Base-by-base conservation (phyloP, 495 filamentous ascomycete genomes). In the Cercophora samala region DNA sequence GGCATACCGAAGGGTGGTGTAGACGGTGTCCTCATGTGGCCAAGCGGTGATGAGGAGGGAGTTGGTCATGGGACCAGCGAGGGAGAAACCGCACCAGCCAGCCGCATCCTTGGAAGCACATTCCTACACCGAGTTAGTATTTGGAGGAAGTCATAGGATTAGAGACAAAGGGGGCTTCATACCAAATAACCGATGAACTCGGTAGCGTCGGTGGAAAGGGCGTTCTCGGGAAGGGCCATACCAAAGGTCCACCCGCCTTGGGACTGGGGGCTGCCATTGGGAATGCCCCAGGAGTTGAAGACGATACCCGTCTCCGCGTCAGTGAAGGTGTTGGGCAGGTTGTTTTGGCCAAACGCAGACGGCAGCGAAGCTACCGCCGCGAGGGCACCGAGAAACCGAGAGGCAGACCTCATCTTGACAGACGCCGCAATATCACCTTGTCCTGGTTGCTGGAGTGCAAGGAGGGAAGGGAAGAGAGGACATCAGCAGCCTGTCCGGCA, bases 161-260 rank as follows among this genome's bases (percentile, higher is more conserved):
- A 17, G 32, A 6, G 60, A 5, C 4, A 9, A 69, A 58, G 9
- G 18, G 60, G 32, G 0, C 5, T 5, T 72, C 82, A 3, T 76
- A 85, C 83, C 67, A 85, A 76, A 60, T 81, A 73, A 21, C 87
- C 87, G 69, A 89, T 85, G 66, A 87, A 89, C 68, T 89, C 87
- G 51, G 72, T 78, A 5, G 83, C 80, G 69, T 88, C 78, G 22
- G 75, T 79, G 1, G 78, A 78, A n/a, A 83, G 76, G 22, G 80
- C 81, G 66, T 82, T 75, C 6, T 73, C 67, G 6, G 87, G 87
- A 46, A 90, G 74, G 13, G 85, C 80, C 59, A 88, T 69, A 74
- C 87, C 87, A 68, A 83, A 84, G 58, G 82, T 86, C 64, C 81
- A 79, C 24, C 72, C 73, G 0, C 82, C 82, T n/a, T 68, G 64